A percentile compares a stretch with the other conserved stretches of the same genome.
These are phyloP conservation scores for Lenwebbia sp. DNA, from an alignment of 345 rosid genomes.

Conservation along the genomic window DNA sequence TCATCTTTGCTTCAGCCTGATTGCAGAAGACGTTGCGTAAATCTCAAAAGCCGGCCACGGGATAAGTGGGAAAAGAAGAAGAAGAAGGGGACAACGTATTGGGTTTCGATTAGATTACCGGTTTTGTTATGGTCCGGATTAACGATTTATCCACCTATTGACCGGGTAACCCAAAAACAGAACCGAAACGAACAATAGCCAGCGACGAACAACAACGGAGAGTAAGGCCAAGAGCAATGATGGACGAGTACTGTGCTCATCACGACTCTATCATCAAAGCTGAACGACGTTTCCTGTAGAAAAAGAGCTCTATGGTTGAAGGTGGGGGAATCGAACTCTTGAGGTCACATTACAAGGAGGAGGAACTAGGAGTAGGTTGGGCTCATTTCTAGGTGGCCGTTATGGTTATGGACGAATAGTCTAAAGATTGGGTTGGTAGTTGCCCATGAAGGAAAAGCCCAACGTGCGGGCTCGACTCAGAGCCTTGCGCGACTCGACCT, in stretches of 20 bases:
- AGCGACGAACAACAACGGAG: not conserved
- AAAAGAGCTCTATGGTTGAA: not conserved
- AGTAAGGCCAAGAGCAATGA: not conserved
- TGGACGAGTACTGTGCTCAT: not conserved
- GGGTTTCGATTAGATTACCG: not conserved
- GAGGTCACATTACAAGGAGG: not conserved
- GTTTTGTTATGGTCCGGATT: not conserved
- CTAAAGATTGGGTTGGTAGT: too few species aligned
- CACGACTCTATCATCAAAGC: not conserved
- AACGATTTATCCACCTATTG: not conserved
- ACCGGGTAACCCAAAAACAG: not conserved
- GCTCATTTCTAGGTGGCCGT: not conserved
- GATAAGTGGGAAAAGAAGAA: not conserved
- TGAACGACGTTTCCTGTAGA: not conserved
- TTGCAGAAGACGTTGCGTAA: not conserved
- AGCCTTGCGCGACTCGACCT: not conserved
- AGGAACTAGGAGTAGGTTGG: not conserved
- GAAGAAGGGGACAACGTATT: not conserved
- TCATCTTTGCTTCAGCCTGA: not conserved
- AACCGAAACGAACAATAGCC: not conserved
- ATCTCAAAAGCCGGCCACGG: not conserved
- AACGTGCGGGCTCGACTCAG: not conserved
- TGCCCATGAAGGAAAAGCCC: not conserved
- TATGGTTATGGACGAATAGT: too few species aligned
- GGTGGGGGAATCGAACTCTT: not conserved